Percentiles rank a stretch among this genome's conserved stretches.
Evolutionary conservation across 1,284 basidiomycete genomes (phyloP).

Genomic region (Trametes polyzona): DNA sequence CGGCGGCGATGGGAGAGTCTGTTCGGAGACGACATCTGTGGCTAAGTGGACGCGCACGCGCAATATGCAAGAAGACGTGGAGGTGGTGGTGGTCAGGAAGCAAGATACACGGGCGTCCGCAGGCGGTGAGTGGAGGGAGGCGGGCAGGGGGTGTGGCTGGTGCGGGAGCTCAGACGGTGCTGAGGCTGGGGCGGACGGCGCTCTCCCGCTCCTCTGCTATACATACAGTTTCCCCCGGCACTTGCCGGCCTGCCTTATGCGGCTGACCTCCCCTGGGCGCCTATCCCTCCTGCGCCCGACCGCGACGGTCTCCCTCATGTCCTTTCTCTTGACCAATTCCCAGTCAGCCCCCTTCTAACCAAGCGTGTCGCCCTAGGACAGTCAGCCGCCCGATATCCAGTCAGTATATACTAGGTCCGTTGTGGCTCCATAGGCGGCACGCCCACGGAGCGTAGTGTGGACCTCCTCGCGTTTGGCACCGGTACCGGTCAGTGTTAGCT

Average conservation of each 20-base stretch:
- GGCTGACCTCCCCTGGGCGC: constrained; percentile 4
- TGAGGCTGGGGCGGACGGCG: constrained; percentile 11
- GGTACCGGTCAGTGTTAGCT: not conserved
- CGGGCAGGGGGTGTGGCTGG: constrained; percentile 1
- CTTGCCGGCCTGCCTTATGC: constrained; percentile 9
- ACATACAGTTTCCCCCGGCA: constrained; percentile 21
- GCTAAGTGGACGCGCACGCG: not conserved
- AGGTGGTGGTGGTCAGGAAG: constrained; percentile 1
- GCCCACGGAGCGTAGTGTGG: too few relatives aligned
- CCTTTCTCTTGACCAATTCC: not conserved
- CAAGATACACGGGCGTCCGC: not conserved
- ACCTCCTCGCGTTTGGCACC: too few relatives aligned
- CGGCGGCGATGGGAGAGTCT: constrained; percentile 49
- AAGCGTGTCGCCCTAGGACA: too few relatives aligned
- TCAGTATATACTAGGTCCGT: too few relatives aligned
- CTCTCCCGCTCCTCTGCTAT: constrained; percentile 8
- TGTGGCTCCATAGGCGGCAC: too few relatives aligned
- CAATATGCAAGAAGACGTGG: not conserved
- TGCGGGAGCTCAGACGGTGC: constrained; percentile 1
- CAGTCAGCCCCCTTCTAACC: not conserved
- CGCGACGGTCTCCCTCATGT: not conserved
- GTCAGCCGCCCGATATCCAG: too few relatives aligned
- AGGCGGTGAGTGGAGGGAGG: constrained; percentile 1
- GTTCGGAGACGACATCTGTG: constrained; percentile 45
- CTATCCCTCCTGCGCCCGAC: not conserved